Base-by-base conservation (phyloP, 2,329 filamentous ascomycete genomes). In the Drechslera avenae region DNA sequence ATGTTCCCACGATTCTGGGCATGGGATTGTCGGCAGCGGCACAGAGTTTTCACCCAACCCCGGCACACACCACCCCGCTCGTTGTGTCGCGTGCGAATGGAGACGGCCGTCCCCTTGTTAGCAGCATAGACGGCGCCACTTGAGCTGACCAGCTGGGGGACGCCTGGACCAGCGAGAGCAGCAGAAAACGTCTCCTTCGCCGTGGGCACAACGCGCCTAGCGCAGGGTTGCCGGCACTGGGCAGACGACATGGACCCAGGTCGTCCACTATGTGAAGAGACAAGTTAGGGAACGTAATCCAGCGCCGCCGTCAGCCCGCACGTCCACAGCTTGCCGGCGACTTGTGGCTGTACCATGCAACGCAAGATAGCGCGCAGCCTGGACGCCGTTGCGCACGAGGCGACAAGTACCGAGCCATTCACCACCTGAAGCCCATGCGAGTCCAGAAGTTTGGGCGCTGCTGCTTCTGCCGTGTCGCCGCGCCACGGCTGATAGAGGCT, bases 31-130 rank as follows among this genome's bases (percentile, higher is more conserved):
- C 59, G 59, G 61, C 53, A 59, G 47, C 63, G 62, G 61, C 51
- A 64, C 58, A 68, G 65, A 68, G 58, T 63, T 67, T 65, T 68
- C 59, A 60, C 18, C 37, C 49, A 26, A 46, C 54, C 56, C 56
- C 40, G 39, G 54, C 56, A 34, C 47, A 39, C 43, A n/a, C 54
- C 41, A 60, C 59, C 62, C 64, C 62, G 61, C 63, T 63, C 49
- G 54, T 58, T 58, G 41, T 50, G 44, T 49, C 7, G 46, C 50
- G 43, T 33, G 50, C 59, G 50, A 64, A 61, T 65, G 50, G 60
- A 34, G 28, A 36, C 28, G 30, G 28, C 44, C 33, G 21, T 21
- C 32, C 23, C 36, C 35, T 42, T 31, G 35, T 28, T 39, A 44
- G 40, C 26, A 33, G 31, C 35, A 37, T 21, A 14, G 39, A n/a